A percentile compares a stretch with the other conserved stretches of the same genome.
Conservation (phyloP, 75 land plant species). For the Ceratopteris richardii region DNA sequence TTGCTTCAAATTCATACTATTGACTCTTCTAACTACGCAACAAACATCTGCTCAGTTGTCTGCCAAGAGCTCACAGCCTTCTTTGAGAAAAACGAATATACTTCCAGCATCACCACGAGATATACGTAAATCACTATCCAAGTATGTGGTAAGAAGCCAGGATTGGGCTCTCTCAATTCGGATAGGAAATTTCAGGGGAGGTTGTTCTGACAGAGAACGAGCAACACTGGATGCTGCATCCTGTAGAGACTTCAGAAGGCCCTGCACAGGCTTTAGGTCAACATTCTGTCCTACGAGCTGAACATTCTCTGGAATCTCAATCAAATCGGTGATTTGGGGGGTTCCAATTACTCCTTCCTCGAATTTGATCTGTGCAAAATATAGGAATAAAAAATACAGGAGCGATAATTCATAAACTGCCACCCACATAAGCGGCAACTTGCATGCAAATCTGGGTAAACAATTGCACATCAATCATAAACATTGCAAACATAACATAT, state of each 20-base stretch:
- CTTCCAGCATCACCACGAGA: conserved; percentile 90
- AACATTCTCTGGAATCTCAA: conserved; percentile 66
- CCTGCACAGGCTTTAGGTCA: conserved; percentile 61
- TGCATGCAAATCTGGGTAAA: too few species aligned
- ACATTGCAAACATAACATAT: too few species aligned
- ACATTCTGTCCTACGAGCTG: conserved; percentile 76
- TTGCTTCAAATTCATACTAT: too few species aligned
- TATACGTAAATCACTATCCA: conserved; percentile 76
- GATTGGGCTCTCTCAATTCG: conserved; percentile 54
- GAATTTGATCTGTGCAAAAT: conserved; percentile 61
- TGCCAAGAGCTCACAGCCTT: conserved; percentile 51
- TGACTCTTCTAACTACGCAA: too few species aligned
- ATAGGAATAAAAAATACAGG: too few species aligned
- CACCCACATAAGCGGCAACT: too few species aligned
- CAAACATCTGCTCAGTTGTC: background rate
- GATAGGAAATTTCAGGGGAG: conserved; percentile 79
- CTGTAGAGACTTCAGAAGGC: conserved; percentile 56
- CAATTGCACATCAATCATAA: too few species aligned
- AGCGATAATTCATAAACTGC: too few species aligned
- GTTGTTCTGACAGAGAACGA: conserved; percentile 59
- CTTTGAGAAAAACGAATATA: conserved; percentile 78
- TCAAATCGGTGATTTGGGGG: conserved; percentile 79
- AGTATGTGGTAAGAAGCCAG: conserved; percentile 85
- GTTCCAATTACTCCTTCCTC: conserved; percentile 73
- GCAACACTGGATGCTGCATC: conserved; percentile 82